Evolutionary conservation across 495 filamentous ascomycete genomes (phyloP).

Genomic region (Penicillium cinerascens): DNA sequence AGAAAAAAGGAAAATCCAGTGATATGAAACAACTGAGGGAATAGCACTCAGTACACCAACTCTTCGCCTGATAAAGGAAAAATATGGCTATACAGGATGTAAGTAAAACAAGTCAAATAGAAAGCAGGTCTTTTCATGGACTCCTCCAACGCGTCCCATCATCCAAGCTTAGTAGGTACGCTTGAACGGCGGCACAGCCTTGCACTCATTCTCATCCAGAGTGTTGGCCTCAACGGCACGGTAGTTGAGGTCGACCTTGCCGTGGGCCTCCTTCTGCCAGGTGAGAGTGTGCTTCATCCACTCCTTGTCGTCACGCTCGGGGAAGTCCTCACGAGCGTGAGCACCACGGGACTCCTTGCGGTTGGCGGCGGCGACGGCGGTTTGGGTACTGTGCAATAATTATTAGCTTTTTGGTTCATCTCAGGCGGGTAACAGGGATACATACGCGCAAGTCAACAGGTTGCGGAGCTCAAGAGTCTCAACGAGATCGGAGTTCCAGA

Average conservation of each 20-base stretch:
- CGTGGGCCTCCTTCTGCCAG: constrained; percentile 87
- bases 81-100: constrained; percentile 48
- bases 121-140: constrained; percentile 41
- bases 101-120: constrained; percentile 38
- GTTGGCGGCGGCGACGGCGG: constrained; percentile 77
- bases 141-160: constrained; percentile 15
- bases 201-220: constrained; percentile 86
- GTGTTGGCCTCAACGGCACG: constrained; percentile 72
- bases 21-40: constrained; percentile 36
- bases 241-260: constrained; percentile 73
- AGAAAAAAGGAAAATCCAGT: constrained; percentile 32
- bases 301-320: constrained; percentile 84
- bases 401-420: neutral
- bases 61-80: constrained; percentile 40
- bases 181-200: constrained; percentile 83
- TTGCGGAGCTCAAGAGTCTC: constrained; percentile 94
- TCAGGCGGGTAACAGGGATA: neutral
- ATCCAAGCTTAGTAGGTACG: constrained; percentile 68
- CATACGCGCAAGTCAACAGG: constrained; percentile 88
- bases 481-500: constrained; percentile 97
- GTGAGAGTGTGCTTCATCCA: constrained; percentile 99
- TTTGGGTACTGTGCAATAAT: constrained; percentile 61
- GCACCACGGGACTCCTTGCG: constrained; percentile 93
- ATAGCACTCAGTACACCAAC: constrained; percentile 43
- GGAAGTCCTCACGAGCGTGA: constrained; percentile 92